These are phyloP conservation scores for Blastobotrys persicus DNA, from an alignment of 1,139 yeast genomes.

Conservation along the genomic window DNA sequence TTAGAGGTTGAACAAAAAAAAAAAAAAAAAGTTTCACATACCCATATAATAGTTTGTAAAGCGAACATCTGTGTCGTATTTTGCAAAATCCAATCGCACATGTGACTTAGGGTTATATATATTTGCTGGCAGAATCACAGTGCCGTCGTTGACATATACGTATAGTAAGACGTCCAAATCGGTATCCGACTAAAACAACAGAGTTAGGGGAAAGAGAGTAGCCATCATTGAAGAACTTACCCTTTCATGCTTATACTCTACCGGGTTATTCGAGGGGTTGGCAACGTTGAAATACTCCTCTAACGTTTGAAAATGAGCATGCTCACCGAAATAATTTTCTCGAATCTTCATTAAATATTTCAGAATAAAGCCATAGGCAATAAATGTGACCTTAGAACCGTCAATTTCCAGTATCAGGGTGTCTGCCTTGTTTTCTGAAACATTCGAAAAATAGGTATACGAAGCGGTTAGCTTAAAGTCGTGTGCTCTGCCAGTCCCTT, in stretches of 20 bases:
- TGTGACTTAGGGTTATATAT: constrained; percentile 66
- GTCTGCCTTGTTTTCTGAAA: constrained; percentile 67
- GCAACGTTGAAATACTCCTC: constrained; percentile 56
- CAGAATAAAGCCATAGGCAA: constrained; percentile 75
- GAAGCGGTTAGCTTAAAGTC: constrained; percentile 63
- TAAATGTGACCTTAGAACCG: constrained; percentile 65
- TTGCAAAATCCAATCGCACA: constrained; percentile 60
- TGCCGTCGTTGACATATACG: constrained; percentile 67
- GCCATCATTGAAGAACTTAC: constrained; percentile 18
- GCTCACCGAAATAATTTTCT: constrained; percentile 89
- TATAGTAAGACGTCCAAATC: constrained; percentile 75
- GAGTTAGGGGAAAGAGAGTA: background rate
- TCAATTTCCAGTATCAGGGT: constrained; percentile 61
- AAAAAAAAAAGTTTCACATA: constrained; percentile 46
- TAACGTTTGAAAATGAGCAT: constrained; percentile 75
- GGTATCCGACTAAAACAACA: constrained; percentile 54
- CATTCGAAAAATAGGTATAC: constrained; percentile 57
- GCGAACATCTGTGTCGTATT: constrained; percentile 71
- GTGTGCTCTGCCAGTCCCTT: constrained; percentile 63
- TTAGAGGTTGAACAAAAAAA: background rate
- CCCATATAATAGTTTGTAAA: constrained; percentile 95
- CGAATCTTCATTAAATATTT: constrained; percentile 73
- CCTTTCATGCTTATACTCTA: constrained; percentile 19
- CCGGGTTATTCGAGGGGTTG: constrained; percentile 6
- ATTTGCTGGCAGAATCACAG: constrained; percentile 67